These are phyloP conservation scores for Stephanodiscus triporus DNA, from an alignment of 108 stramenopile species.

Conservation along the genomic window DNA sequence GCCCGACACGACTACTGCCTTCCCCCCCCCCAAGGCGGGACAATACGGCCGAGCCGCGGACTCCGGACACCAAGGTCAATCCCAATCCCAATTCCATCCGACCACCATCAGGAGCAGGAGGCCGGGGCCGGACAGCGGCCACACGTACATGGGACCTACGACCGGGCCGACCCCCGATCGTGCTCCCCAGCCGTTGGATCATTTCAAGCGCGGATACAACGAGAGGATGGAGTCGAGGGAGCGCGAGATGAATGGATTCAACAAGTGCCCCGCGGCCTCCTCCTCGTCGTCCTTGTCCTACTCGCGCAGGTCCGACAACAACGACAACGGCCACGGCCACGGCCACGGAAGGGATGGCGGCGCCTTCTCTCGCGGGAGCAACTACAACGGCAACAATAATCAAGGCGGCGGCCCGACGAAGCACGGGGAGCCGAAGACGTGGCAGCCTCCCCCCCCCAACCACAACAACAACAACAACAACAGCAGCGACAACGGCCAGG, in stretches of 20 bases:
- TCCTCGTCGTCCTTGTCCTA: background rate
- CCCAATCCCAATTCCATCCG: too few relatives aligned
- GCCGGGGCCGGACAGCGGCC: slow-evolving; percentile 55
- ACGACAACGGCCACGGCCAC: too few relatives aligned
- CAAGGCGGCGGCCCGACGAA: background rate
- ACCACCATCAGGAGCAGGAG: background rate
- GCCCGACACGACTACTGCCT: too few relatives aligned
- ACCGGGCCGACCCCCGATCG: slow-evolving; percentile 34
- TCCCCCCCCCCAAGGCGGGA: too few relatives aligned
- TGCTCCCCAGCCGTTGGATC: slow-evolving; percentile 77
- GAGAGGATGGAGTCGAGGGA: slow-evolving; percentile 70
- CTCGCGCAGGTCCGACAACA: background rate
- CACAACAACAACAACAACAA: slow-evolving; percentile 7
- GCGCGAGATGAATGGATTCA: slow-evolving; percentile 43
- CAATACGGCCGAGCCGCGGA: too few relatives aligned
- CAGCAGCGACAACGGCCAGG: background rate
- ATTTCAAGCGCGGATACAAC: slow-evolving; percentile 82
- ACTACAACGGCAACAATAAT: too few relatives aligned
- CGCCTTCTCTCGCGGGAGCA: too few relatives aligned
- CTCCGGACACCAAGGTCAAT: too few relatives aligned
- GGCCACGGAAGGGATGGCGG: background rate
- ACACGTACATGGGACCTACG: slow-evolving; percentile 53
- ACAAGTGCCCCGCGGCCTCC: background rate
- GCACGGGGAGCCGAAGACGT: slow-evolving; percentile 12
- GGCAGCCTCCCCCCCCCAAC: slow-evolving; percentile 27